These are phyloP conservation scores for Plasmodium fragile DNA, from an alignment of 169 alveolate genomes.

Conservation along the genomic window DNA sequence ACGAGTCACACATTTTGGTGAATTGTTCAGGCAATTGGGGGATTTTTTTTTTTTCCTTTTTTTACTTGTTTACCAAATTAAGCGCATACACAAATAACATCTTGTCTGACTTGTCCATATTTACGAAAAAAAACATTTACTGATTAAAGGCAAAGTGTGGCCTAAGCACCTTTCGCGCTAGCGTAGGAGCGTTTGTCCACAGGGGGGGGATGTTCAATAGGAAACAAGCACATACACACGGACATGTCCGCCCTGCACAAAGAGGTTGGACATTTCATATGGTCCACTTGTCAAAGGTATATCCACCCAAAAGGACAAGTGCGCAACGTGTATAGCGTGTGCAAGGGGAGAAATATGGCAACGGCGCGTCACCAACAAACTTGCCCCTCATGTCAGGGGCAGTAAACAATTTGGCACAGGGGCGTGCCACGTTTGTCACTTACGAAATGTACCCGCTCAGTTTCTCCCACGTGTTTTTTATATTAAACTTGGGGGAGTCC, in stretches of 20 bases:
- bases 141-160: not conserved
- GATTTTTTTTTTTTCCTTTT: slow-evolving; percentile 11
- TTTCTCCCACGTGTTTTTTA: slow-evolving; percentile 72
- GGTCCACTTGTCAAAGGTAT: not conserved
- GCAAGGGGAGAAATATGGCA: not conserved
- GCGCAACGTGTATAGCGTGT: not conserved
- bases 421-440: not conserved
- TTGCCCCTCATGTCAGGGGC: not conserved
- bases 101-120: not conserved
- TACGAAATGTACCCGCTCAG: slow-evolving; percentile 65
- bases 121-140: not conserved
- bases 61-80: not conserved
- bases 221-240: not conserved
- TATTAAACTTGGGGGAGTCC: slow-evolving; percentile 59
- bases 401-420: not conserved
- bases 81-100: not conserved
- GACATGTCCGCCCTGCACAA: not conserved
- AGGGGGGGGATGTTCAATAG: not conserved
- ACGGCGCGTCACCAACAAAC: not conserved
- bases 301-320: not conserved
- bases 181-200: not conserved
- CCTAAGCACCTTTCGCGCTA: not conserved
- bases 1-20: slow-evolving; percentile 6
- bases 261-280: not conserved
- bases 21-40: not conserved